Conservation (phyloP, 768 basidiomycete genomes). For the Tricholoma sp. region DNA sequence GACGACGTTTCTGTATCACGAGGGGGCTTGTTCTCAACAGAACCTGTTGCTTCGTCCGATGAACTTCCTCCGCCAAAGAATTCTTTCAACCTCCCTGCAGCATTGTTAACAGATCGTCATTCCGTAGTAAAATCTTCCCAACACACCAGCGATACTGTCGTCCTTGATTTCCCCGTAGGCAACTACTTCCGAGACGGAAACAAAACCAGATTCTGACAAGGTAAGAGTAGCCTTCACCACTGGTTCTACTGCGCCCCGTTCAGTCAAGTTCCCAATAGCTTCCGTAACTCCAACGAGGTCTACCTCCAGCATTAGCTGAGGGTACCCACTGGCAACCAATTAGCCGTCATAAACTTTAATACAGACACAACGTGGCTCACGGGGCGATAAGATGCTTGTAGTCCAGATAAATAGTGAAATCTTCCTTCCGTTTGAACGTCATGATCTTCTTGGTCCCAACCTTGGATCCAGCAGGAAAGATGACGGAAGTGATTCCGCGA, state of each 20-base stretch:
- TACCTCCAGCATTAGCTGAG: slow-evolving; percentile 68
- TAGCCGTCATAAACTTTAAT: not conserved
- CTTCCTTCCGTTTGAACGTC: slow-evolving; percentile 79
- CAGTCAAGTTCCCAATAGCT: slow-evolving; percentile 80
- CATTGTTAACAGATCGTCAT: slow-evolving; percentile 6
- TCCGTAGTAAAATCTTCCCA: not conserved
- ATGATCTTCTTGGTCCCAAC: slow-evolving; percentile 80
- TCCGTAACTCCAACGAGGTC: slow-evolving; percentile 68
- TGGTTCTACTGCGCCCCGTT: slow-evolving; percentile 73
- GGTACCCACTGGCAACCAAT: slow-evolving; percentile 50
- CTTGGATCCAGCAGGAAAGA: slow-evolving; percentile 79
- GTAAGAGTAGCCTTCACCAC: slow-evolving; percentile 81
- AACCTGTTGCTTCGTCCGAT: slow-evolving; percentile 34
- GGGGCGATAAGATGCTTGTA: slow-evolving; percentile 64
- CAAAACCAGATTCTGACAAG: slow-evolving; percentile 83
- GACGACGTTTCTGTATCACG: slow-evolving; percentile 28
- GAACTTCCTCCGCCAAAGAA: slow-evolving; percentile 67
- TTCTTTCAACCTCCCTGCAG: slow-evolving; percentile 76
- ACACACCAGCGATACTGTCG: slow-evolving; percentile 66
- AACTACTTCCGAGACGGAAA: slow-evolving; percentile 74
- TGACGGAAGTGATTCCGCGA: slow-evolving; percentile 65
- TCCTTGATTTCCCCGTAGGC: slow-evolving; percentile 79
- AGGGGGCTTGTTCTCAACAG: slow-evolving; percentile 40
- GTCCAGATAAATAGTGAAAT: slow-evolving; percentile 72
- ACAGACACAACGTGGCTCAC: slow-evolving; percentile 36